Evolutionary conservation across 129 eudicot genomes (phyloP).

Genomic region (Flaveria linearis): DNA sequence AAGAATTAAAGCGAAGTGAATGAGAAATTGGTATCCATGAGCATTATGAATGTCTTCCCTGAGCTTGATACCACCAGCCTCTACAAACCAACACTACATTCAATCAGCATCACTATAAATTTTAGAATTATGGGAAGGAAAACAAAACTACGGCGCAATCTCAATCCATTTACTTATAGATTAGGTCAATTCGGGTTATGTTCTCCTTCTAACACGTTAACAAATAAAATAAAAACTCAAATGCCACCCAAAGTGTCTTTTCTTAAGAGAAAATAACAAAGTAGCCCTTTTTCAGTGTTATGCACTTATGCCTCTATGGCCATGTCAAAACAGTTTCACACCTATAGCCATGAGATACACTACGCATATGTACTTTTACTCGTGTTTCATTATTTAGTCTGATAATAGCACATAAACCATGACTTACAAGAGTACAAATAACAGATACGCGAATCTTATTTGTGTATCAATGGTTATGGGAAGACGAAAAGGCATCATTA

Average conservation of each 20-base stretch:
- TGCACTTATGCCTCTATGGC: neutral
- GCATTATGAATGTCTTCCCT: conserved; percentile 98
- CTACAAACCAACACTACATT: conserved; percentile 48
- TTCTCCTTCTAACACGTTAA: neutral
- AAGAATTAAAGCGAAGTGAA: conserved; percentile 84
- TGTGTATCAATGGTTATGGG: neutral
- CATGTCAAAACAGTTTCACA: neutral
- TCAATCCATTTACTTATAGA: neutral
- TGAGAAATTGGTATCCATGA: conserved; percentile 94
- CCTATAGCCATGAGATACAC: neutral
- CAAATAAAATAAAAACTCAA: neutral
- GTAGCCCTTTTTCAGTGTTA: neutral
- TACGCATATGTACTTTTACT: neutral
- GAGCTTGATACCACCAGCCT: conserved; percentile 87
- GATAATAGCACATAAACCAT: neutral
- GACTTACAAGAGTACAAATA: neutral
- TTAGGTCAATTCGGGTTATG: neutral
- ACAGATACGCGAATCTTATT: neutral
- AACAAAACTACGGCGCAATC: neutral
- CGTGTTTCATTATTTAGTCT: neutral
- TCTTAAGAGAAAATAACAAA: neutral
- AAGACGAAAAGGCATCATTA: neutral
- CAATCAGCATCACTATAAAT: conserved; percentile 33
- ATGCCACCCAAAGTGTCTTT: neutral
- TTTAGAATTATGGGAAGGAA: neutral